Conservation (phyloP, 352 stramenopile genomes). For the Globisporangium acanthophoron region DNA sequence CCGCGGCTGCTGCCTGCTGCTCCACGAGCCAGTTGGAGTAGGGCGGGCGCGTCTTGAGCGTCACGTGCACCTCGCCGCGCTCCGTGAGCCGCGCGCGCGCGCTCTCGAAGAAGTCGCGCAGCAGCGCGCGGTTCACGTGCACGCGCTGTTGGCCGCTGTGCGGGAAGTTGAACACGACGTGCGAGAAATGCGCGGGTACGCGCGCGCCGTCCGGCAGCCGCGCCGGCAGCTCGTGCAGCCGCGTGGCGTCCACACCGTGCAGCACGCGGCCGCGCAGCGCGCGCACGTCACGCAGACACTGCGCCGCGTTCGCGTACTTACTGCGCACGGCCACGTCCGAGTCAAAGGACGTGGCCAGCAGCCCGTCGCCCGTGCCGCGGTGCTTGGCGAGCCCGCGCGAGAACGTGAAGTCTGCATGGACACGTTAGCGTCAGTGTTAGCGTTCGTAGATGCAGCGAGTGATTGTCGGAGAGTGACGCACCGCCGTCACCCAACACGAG, state of each 20-base stretch:
- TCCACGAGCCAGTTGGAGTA: conserved; percentile 89
- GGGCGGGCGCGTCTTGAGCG: conserved; percentile 78
- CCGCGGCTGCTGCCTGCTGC: conserved; percentile 61
- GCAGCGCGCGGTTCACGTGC: conserved; percentile 77
- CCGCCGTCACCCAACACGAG: conserved; percentile 77
- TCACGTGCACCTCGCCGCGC: conserved; percentile 74
- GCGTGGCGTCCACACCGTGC: conserved; percentile 81
- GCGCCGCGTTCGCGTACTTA: conserved; percentile 76
- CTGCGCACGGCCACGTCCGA: conserved; percentile 48
- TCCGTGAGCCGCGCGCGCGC: conserved; percentile 49
- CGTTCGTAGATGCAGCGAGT: neutral
- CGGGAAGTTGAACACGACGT: conserved; percentile 88
- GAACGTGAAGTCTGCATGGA: conserved; percentile 71
- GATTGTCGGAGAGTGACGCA: conserved; percentile 5
- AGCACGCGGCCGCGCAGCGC: conserved; percentile 41
- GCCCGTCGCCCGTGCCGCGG: conserved; percentile 38
- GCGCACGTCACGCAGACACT: conserved; percentile 57
- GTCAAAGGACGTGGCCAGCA: conserved; percentile 80
- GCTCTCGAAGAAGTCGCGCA: conserved; percentile 84
- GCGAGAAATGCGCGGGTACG: conserved; percentile 62
- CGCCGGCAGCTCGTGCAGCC: conserved; percentile 48
- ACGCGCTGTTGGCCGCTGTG: conserved; percentile 86
- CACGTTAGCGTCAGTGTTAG: neutral
- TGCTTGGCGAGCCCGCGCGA: conserved; percentile 62
- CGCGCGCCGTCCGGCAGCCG: conserved; percentile 15